Percentiles rank a stretch among this genome's conserved stretches.
phyloP scores from a whole-genome alignment of 768 basidiomycete species.

The Tylopilus plumbeoviolaceoides region DNA sequence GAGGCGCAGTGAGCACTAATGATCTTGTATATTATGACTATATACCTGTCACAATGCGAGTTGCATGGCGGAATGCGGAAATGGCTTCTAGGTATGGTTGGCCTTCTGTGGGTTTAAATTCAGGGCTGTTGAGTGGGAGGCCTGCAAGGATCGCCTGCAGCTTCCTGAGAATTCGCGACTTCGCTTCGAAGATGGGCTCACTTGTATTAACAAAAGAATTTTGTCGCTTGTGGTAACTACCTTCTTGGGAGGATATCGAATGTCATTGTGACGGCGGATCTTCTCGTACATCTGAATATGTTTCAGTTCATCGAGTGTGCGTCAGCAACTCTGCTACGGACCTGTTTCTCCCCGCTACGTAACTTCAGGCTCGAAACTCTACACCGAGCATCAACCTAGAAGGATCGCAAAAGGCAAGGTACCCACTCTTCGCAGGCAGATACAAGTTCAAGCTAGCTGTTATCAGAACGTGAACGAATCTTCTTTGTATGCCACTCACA shows the following conservation, averaged over 20 bases:
- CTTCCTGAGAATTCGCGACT: slow-evolving; percentile 3
- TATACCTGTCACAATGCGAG: slow-evolving; percentile 72
- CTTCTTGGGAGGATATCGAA: slow-evolving; percentile 72
- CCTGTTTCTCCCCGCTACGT: slow-evolving; percentile 73
- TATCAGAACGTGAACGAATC: slow-evolving; percentile 2
- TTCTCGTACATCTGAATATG: slow-evolving; percentile 53
- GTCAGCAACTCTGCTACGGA: slow-evolving; percentile 21
- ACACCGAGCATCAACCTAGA: slow-evolving; percentile 1
- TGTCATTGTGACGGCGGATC: slow-evolving; percentile 67
- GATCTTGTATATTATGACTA: background rate
- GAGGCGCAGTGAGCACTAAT: slow-evolving; percentile 2
- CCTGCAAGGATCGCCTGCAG: slow-evolving; percentile 66
- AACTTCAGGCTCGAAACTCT: slow-evolving; percentile 70
- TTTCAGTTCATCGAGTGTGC: background rate
- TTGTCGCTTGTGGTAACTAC: slow-evolving; percentile 73
- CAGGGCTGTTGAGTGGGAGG: slow-evolving; percentile 61
- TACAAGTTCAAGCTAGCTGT: slow-evolving; percentile 57
- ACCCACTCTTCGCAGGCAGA: slow-evolving; percentile 64
- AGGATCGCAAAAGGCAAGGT: background rate
- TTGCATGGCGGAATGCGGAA: slow-evolving; percentile 68
- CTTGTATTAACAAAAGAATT: slow-evolving; percentile 77
- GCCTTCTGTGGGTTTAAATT: slow-evolving; percentile 69
- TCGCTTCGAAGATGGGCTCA: slow-evolving; percentile 23
- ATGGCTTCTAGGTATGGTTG: slow-evolving; percentile 69
- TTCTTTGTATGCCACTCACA: slow-evolving; percentile 38